Conservation (phyloP, 768 basidiomycete species). For the Cyathus striatus region DNA sequence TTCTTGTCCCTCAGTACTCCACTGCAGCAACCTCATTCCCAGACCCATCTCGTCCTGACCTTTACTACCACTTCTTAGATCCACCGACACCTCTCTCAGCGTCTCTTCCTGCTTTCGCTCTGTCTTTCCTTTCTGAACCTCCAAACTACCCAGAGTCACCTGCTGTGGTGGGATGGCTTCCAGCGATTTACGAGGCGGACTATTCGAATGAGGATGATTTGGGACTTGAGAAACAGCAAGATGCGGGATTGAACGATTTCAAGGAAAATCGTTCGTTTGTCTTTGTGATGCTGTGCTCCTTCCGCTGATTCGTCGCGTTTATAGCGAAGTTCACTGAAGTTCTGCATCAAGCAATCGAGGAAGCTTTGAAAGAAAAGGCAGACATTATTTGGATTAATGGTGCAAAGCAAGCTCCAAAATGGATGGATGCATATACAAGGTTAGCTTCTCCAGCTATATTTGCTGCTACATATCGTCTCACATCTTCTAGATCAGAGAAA, state of each 20-base stretch:
- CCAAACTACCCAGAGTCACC: conserved; percentile 41
- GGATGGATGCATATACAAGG: conserved; percentile 91
- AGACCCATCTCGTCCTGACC: conserved; percentile 58
- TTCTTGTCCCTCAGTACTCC: not conserved
- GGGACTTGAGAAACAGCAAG: conserved; percentile 16
- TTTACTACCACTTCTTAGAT: conserved; percentile 64
- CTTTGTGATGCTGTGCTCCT: not conserved
- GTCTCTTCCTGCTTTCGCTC: conserved; percentile 47
- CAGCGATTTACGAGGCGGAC: conserved; percentile 32
- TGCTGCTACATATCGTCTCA: not conserved
- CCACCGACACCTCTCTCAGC: conserved; percentile 45
- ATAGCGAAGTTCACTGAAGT: conserved; percentile 55
- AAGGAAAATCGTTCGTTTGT: conserved; percentile 56
- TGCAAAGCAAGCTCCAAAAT: conserved; percentile 56
- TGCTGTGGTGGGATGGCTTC: conserved; percentile 67
- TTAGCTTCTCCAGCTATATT: conserved; percentile 10
- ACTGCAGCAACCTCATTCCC: conserved; percentile 14
- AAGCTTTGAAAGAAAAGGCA: conserved; percentile 46
- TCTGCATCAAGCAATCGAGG: conserved; percentile 55
- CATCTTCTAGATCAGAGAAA: conserved; percentile 61
- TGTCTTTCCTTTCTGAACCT: conserved; percentile 53
- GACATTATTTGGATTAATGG: conserved; percentile 66
- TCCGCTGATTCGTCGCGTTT: not conserved
- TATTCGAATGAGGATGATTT: conserved; percentile 3
- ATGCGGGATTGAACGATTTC: conserved; percentile 66